Evolutionary conservation across 306 rosid species (phyloP).

Genomic region (Betula pendula): DNA sequence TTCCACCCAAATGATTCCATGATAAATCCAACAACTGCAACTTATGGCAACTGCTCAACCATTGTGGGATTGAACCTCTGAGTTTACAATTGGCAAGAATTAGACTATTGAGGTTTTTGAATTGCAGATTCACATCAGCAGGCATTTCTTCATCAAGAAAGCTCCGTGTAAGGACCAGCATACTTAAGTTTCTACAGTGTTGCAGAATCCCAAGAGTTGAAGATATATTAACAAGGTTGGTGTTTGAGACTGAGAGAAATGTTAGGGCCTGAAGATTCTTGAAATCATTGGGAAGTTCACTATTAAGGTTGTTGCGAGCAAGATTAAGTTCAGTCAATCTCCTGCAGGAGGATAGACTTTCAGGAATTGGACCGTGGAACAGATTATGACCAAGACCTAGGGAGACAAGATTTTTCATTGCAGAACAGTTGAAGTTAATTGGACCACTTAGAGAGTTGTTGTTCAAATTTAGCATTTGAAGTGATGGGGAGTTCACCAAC

Average conservation of each 20-base stretch:
- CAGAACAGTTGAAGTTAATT: slow-evolving; percentile 31
- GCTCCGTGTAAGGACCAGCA: slow-evolving; percentile 25
- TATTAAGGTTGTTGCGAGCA: slow-evolving; percentile 24
- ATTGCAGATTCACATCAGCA: background rate
- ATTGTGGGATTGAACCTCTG: slow-evolving; percentile 47
- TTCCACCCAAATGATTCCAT: slow-evolving; percentile 42
- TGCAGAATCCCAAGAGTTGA: slow-evolving; percentile 36
- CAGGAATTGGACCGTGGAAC: slow-evolving; percentile 35
- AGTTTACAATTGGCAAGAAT: slow-evolving; percentile 33
- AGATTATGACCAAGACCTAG: slow-evolving; percentile 33
- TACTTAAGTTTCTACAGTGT: slow-evolving; percentile 39
- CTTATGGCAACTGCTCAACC: slow-evolving; percentile 40
- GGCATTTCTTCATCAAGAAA: slow-evolving; percentile 42
- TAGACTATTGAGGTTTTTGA: slow-evolving; percentile 26
- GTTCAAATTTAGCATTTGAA: slow-evolving; percentile 16
- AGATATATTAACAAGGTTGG: slow-evolving; percentile 33
- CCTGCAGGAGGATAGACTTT: slow-evolving; percentile 33
- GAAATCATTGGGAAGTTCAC: slow-evolving; percentile 25
- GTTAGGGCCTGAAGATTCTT: slow-evolving; percentile 10
- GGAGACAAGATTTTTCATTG: slow-evolving; percentile 34
- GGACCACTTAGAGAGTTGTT: slow-evolving; percentile 28
- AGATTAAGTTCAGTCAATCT: slow-evolving; percentile 23
- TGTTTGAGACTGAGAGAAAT: slow-evolving; percentile 27
- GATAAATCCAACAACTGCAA: slow-evolving; percentile 51
- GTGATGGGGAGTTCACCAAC: slow-evolving; percentile 21